A percentile compares a stretch with the other conserved stretches of the same genome.
phyloP scores from a whole-genome alignment of 495 filamentous ascomycete genomes.

The Aspergillus incahuasiensis region DNA sequence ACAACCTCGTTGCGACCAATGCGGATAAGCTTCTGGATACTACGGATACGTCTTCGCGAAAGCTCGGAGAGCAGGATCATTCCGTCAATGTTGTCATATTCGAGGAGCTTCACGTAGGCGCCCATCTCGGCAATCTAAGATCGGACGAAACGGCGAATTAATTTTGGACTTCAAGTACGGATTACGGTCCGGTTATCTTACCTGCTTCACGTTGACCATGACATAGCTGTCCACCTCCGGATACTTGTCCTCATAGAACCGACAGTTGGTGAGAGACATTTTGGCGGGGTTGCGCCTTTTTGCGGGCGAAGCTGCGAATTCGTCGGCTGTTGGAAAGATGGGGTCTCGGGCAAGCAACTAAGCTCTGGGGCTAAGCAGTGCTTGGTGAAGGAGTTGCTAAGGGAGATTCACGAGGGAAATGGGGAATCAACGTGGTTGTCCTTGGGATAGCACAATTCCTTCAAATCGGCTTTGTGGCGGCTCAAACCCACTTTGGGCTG shows the following conservation, averaged over 20 bases:
- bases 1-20: slow-evolving; percentile 98
- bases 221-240: slow-evolving; percentile 99
- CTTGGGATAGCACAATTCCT: slow-evolving; percentile 29
- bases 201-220: slow-evolving; percentile 98
- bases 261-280: slow-evolving; percentile 98
- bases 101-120: slow-evolving; percentile 96
- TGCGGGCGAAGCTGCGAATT: slow-evolving; percentile 21
- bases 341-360: not conserved
- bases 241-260: slow-evolving; percentile 98
- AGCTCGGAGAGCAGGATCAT: slow-evolving; percentile 98
- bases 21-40: slow-evolving; percentile 97
- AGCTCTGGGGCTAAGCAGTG: slow-evolving; percentile 16
- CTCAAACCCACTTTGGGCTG: slow-evolving; percentile 39
- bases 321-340: slow-evolving; percentile 6
- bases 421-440: slow-evolving; percentile 4
- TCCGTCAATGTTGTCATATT: slow-evolving; percentile 99
- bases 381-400: not conserved
- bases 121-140: slow-evolving; percentile 96
- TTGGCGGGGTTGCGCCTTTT: slow-evolving; percentile 46
- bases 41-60: slow-evolving; percentile 91
- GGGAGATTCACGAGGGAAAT: slow-evolving; percentile 4
- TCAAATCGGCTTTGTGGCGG: slow-evolving; percentile 43
- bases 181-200: slow-evolving; percentile 31
- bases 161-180: not conserved
- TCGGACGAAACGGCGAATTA: slow-evolving; percentile 15